These are phyloP conservation scores for Kalmanozyma brasiliensis DNA, from an alignment of 1,284 basidiomycete species.

Conservation along the genomic window DNA sequence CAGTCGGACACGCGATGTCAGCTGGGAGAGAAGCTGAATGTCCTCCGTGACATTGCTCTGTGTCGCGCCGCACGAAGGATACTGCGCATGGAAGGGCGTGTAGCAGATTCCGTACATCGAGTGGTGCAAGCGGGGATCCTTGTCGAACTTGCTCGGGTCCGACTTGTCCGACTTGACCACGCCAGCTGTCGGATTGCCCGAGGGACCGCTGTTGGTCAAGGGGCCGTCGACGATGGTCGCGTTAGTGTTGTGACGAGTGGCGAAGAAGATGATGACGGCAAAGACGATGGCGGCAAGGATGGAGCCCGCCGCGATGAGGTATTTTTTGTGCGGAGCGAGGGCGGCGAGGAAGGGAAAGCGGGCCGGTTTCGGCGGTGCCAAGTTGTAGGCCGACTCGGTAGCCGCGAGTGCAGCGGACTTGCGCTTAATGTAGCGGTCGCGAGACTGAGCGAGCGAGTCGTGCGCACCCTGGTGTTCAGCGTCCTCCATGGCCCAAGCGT, in stretches of 20 bases:
- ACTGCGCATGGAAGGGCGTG: constrained; percentile 56
- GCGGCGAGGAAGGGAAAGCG: constrained; percentile 18
- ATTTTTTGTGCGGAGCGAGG: constrained; percentile 25
- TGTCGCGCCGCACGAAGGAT: constrained; percentile 69
- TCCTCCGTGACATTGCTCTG: constrained; percentile 70
- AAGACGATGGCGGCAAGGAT: constrained; percentile 26
- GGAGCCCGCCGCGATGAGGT: constrained; percentile 19
- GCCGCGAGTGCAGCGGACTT: constrained; percentile 36
- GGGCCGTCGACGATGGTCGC: constrained; percentile 21
- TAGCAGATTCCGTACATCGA: constrained; percentile 72
- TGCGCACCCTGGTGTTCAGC: constrained; percentile 12
- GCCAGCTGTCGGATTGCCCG: constrained; percentile 15
- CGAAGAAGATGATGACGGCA: constrained; percentile 47
- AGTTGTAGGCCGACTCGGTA: constrained; percentile 19
- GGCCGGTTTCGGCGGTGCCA: constrained; percentile 11
- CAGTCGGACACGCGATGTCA: constrained; percentile 64
- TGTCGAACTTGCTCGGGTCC: constrained; percentile 76
- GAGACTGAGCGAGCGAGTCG: constrained; percentile 28
- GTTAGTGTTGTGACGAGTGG: constrained; percentile 32
- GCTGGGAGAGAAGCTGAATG: constrained; percentile 69
- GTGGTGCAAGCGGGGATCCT: constrained; percentile 74
- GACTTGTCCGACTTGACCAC: constrained; percentile 69
- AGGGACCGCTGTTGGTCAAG: background rate
- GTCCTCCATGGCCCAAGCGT: constrained; percentile 40
- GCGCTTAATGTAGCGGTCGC: constrained; percentile 52